A percentile compares a stretch with the other conserved stretches of the same genome.
These are phyloP conservation scores for Colletotrichum liaoningense DNA, from an alignment of 2,329 filamentous ascomycete species.

Conservation along the genomic window DNA sequence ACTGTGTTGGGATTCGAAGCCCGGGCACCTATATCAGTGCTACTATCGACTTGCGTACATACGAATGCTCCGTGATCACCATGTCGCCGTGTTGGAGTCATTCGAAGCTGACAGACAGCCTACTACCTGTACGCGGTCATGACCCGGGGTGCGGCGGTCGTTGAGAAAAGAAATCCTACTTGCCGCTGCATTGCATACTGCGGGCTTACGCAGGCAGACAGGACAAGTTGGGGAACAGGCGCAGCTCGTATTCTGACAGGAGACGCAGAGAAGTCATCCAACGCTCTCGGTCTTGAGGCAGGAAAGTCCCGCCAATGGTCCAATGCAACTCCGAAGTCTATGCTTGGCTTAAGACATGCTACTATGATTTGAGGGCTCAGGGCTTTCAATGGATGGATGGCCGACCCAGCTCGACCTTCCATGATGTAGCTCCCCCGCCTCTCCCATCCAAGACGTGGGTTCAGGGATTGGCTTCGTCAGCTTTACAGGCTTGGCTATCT, in stretches of 20 bases:
- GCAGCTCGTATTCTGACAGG: slow-evolving; percentile 1
- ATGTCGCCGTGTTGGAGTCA: neutral
- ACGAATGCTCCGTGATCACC: neutral
- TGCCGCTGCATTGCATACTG: slow-evolving; percentile 1
- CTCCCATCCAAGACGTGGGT: neutral
- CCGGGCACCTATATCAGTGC: neutral
- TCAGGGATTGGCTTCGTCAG: neutral
- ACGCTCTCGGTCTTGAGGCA: neutral
- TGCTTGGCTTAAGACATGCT: slow-evolving; percentile 15
- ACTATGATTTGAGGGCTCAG: slow-evolving; percentile 18
- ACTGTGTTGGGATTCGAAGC: neutral
- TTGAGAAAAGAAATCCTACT: neutral
- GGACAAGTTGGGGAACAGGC: neutral
- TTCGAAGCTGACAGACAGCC: neutral
- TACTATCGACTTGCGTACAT: neutral
- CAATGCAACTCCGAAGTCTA: slow-evolving; percentile 4
- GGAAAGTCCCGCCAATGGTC: slow-evolving; percentile 8
- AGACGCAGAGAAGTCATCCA: slow-evolving; percentile 1
- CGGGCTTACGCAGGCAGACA: neutral
- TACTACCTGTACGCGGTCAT: neutral
- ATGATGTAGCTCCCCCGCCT: neutral
- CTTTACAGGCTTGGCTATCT: neutral
- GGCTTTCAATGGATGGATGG: neutral
- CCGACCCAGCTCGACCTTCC: neutral
- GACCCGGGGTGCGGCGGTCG: too few relatives aligned